These are phyloP conservation scores for Starmerella tilneyi DNA, from an alignment of 805 yeast species.

Conservation along the genomic window DNA sequence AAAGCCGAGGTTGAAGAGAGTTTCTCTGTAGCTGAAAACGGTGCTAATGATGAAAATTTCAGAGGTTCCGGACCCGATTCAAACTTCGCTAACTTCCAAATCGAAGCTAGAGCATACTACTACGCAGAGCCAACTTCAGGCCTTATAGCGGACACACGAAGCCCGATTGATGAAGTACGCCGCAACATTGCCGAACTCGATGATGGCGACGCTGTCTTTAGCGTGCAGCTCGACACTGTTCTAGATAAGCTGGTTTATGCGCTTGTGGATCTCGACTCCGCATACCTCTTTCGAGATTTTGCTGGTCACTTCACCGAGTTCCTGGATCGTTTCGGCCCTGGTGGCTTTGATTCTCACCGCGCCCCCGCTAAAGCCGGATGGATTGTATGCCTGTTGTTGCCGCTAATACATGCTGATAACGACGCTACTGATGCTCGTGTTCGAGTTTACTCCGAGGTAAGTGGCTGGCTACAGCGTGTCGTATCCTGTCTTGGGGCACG, in stretches of 20 bases:
- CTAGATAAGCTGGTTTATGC: conserved; percentile 17
- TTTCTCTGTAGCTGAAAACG: too few species aligned
- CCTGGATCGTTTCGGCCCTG: conserved; percentile 19
- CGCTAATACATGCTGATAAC: conserved; percentile 13
- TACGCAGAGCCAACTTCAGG: too few species aligned
- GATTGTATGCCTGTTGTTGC: conserved; percentile 19
- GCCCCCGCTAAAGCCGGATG: conserved; percentile 15
- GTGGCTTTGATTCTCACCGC: conserved; percentile 11
- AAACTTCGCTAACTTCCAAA: too few species aligned
- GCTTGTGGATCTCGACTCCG: conserved; percentile 14
- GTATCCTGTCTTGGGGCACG: conserved; percentile 2
- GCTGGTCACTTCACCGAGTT: conserved; percentile 20
- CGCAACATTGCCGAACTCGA: conserved; percentile 2
- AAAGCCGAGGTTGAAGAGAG: too few species aligned
- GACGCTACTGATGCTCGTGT: conserved; percentile 1
- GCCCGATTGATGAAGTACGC: conserved; percentile 4
- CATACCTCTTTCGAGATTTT: conserved; percentile 22
- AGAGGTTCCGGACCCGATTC: too few species aligned
- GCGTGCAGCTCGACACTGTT: conserved; percentile 8
- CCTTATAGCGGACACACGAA: too few species aligned
- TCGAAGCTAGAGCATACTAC: too few species aligned
- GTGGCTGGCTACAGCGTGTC: conserved; percentile 17
- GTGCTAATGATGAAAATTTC: too few species aligned
- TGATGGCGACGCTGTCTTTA: conserved; percentile 17
- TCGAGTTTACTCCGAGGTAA: conserved; percentile 15